A percentile compares a stretch with the other conserved stretches of the same genome.
Evolutionary conservation across 176 grass and related monocot species (phyloP).

Genomic region (Bromus sterilis): DNA sequence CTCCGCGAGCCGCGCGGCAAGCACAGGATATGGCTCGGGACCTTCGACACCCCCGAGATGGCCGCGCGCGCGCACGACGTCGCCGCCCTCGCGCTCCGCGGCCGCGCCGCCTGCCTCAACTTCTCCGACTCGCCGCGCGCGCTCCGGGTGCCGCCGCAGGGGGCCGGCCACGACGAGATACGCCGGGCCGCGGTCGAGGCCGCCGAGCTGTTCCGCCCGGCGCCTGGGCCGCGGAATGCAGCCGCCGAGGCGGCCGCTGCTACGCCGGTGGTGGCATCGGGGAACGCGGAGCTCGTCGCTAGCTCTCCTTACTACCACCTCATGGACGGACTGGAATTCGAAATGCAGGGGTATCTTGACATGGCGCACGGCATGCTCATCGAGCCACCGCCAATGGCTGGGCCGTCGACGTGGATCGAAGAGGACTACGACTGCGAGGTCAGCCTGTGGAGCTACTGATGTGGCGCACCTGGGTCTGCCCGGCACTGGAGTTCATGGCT

Average conservation of each 20-base stretch:
- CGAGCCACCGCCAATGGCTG: slow-evolving; percentile 24
- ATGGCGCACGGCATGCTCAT: slow-evolving; percentile 75
- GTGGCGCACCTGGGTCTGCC: not conserved
- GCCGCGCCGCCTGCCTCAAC: slow-evolving; percentile 67
- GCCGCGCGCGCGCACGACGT: slow-evolving; percentile 84
- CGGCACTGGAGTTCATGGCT: not conserved
- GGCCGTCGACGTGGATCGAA: slow-evolving; percentile 1
- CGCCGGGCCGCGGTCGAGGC: slow-evolving; percentile 54
- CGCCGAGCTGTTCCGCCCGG: slow-evolving; percentile 40
- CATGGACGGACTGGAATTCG: slow-evolving; percentile 34
- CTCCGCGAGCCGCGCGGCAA: slow-evolving; percentile 60
- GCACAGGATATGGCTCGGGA: slow-evolving; percentile 68
- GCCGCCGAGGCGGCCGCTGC: not conserved
- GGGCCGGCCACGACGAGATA: slow-evolving; percentile 40
- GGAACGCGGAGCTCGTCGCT: not conserved
- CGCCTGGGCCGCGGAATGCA: not conserved
- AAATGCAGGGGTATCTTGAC: slow-evolving; percentile 63
- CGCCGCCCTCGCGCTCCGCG: slow-evolving; percentile 61
- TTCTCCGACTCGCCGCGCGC: slow-evolving; percentile 61
- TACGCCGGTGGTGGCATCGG: not conserved
- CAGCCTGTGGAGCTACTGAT: slow-evolving; percentile 62
- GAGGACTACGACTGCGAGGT: slow-evolving; percentile 29
- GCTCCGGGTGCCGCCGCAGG: slow-evolving; percentile 39
- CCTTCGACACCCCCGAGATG: slow-evolving; percentile 82
- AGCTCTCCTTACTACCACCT: slow-evolving; percentile 7